These are phyloP conservation scores for Aspergillus campestris DNA, from an alignment of 495 filamentous ascomycete species.

Conservation along the genomic window DNA sequence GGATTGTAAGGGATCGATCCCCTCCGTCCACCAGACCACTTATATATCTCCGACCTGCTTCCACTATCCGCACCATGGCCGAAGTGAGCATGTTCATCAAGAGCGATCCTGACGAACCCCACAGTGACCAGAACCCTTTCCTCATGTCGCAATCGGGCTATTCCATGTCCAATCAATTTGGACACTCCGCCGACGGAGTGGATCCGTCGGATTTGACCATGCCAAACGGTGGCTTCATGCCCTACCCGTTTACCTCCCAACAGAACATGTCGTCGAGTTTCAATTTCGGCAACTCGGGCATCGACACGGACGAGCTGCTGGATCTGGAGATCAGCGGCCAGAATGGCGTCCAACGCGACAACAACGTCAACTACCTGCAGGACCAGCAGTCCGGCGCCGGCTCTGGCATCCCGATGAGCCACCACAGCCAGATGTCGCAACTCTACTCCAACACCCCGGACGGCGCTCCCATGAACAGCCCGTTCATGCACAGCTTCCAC, in stretches of 20 bases:
- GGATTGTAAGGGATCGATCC: slow-evolving; percentile 15
- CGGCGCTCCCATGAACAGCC: slow-evolving; percentile 78
- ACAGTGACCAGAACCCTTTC: slow-evolving; percentile 40
- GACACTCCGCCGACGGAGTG: slow-evolving; percentile 53
- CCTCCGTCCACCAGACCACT: slow-evolving; percentile 6
- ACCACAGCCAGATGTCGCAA: slow-evolving; percentile 53
- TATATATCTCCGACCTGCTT: slow-evolving; percentile 6
- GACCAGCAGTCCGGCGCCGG: slow-evolving; percentile 35
- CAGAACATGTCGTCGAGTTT: slow-evolving; percentile 45
- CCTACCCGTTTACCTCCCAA: slow-evolving; percentile 39
- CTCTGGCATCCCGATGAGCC: slow-evolving; percentile 39
- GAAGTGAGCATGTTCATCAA: slow-evolving; percentile 63
- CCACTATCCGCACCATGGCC: slow-evolving; percentile 21
- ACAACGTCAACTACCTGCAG: slow-evolving; percentile 37
- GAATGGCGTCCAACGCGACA: slow-evolving; percentile 30
- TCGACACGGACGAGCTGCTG: slow-evolving; percentile 46
- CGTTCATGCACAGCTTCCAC: slow-evolving; percentile 69
- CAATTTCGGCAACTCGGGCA: slow-evolving; percentile 47
- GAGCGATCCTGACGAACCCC: slow-evolving; percentile 63
- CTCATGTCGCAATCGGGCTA: slow-evolving; percentile 52
- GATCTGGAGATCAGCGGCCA: slow-evolving; percentile 43
- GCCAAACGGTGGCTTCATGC: slow-evolving; percentile 45
- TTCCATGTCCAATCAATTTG: slow-evolving; percentile 61
- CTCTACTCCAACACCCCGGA: slow-evolving; percentile 82
- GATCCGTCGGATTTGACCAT: slow-evolving; percentile 84